phyloP scores from a whole-genome alignment of 768 basidiomycete genomes.

The Postia placenta region DNA sequence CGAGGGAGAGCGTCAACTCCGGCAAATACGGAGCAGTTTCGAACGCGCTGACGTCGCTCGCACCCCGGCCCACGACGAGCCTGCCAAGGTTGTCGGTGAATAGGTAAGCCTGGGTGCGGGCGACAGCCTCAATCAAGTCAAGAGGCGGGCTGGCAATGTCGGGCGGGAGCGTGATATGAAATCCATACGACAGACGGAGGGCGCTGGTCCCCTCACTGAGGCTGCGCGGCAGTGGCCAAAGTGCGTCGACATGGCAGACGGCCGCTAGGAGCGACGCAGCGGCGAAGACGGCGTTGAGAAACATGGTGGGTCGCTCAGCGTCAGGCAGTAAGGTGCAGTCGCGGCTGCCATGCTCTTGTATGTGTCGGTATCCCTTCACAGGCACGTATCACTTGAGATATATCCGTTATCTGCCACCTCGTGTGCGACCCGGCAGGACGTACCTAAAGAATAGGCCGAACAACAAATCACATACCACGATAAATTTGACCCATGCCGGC shows the following conservation, averaged over 20 bases:
- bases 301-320: constrained; percentile 3
- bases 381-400: background rate
- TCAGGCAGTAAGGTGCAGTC: background rate
- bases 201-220: constrained; percentile 24
- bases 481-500: too few species aligned
- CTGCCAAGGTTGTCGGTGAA: constrained; percentile 50
- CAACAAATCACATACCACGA: too few species aligned
- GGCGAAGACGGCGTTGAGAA: background rate
- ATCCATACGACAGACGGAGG: constrained; percentile 37
- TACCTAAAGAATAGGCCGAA: background rate
- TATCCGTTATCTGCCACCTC: background rate
- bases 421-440: background rate
- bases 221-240: constrained; percentile 33
- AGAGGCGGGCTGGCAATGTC: constrained; percentile 32
- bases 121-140: constrained; percentile 55
- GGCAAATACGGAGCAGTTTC: constrained; percentile 35
- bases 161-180: constrained; percentile 40
- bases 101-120: constrained; percentile 39
- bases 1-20: constrained; percentile 37
- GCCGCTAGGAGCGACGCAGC: constrained; percentile 16
- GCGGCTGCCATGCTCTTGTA: background rate
- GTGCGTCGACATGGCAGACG: constrained; percentile 15
- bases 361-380: too few species aligned
- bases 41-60: constrained; percentile 35
- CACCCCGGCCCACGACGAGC: constrained; percentile 54